A percentile compares a stretch with the other conserved stretches of the same genome.
These are phyloP conservation scores for Ceratobasidium sp. DNA, from an alignment of 1,284 basidiomycete species.

Conservation along the genomic window DNA sequence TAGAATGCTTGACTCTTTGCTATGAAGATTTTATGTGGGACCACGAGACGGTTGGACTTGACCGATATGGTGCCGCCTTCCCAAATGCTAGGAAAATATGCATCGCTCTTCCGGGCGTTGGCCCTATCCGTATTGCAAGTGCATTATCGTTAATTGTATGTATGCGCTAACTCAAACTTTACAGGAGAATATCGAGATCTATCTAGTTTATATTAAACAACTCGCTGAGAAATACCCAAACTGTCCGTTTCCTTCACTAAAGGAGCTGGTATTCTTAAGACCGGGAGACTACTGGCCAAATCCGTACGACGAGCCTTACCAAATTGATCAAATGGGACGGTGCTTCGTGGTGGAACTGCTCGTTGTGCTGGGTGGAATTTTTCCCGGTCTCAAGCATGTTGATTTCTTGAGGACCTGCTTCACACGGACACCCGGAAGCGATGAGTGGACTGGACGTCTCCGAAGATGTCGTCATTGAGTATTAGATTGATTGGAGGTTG, in stretches of 20 bases:
- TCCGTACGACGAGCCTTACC: neutral
- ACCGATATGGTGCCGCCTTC: neutral
- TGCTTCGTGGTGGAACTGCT: neutral
- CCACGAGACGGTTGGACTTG: neutral
- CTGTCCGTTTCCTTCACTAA: neutral
- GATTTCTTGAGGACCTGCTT: neutral
- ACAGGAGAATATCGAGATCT: conserved; percentile 13
- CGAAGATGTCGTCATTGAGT: neutral
- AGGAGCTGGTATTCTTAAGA: conserved; percentile 4
- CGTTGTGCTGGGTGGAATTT: neutral
- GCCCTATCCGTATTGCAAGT: neutral
- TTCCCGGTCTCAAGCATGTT: neutral
- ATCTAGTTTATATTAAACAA: neutral
- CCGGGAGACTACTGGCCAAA: conserved; percentile 13
- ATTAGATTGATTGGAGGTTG: neutral
- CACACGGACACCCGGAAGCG: neutral
- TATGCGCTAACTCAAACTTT: neutral
- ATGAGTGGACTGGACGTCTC: neutral
- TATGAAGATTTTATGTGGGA: conserved; percentile 25
- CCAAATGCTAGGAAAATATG: neutral
- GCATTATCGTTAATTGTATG: too few species aligned
- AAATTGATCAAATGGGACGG: neutral
- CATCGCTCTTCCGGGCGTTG: conserved; percentile 1
- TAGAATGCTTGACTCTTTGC: neutral
- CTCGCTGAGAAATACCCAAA: neutral